phyloP scores from a whole-genome alignment of 257 asterid species.

The Jaltomata sinuosa region DNA sequence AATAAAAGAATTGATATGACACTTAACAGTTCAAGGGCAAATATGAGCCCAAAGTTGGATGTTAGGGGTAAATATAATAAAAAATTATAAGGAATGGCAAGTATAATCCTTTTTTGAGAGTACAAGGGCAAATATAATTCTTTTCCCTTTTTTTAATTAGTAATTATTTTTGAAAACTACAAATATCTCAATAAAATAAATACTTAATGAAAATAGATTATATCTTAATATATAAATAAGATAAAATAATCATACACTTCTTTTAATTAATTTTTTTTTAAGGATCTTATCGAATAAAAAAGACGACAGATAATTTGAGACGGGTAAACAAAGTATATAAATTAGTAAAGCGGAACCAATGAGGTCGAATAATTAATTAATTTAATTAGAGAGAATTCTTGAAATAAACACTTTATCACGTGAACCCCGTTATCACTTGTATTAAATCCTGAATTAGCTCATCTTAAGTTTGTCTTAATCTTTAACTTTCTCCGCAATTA shows the following conservation, averaged over 20 bases:
- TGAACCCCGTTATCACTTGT: slow-evolving; percentile 10
- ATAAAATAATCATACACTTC: no score
- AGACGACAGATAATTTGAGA: neutral
- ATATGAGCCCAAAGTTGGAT: no score
- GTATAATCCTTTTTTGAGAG: no score
- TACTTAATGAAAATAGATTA: neutral
- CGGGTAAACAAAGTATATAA: neutral
- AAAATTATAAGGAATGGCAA: no score
- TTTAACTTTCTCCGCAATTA: slow-evolving; percentile 7
- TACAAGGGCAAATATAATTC: no score
- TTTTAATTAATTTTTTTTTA: neutral
- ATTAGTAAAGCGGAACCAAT: neutral
- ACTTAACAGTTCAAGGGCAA: no score
- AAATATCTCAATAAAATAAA: no score
- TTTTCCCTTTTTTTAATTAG: no score
- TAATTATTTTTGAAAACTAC: no score
- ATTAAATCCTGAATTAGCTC: neutral
- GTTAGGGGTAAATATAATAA: no score
- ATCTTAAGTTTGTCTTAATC: slow-evolving; percentile 20
- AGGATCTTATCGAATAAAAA: neutral
- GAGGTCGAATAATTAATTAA: neutral
- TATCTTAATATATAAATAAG: no score
- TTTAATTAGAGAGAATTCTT: neutral
- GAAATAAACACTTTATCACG: slow-evolving; percentile 21
- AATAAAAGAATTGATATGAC: no score